Base-by-base conservation (phyloP, 1,284 basidiomycete genomes). In the Marasmius tenuissimus region DNA sequence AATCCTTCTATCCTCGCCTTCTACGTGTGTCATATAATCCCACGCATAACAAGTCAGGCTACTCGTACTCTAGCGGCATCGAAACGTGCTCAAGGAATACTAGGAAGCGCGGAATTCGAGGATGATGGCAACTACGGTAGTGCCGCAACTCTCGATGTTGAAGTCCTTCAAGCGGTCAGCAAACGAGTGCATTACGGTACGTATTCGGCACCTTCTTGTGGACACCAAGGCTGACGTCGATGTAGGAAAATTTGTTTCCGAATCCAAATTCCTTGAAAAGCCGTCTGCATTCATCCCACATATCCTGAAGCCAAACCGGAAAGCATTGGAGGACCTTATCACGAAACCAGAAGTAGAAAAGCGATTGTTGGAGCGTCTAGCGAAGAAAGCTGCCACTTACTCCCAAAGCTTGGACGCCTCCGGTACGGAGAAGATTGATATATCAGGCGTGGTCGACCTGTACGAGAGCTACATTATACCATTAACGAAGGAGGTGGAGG, bases 41-140 rank as follows among this genome's bases (percentile, higher is more conserved):
- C 95, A 2, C 85, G 88, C 62, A 94, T 97, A 69, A 92, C 94
- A 8, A 80, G 82, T 49, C 83, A 80, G 16, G 86, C 91, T 12
- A 91, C 91, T 0, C 73, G 86, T 40, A 71, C 78, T 20, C 78
- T 92, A 38, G 84, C 88, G 16, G 79, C 84, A 4, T 75, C 77
- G 60, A 91, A 89, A 69, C 86, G 87, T 38, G 82, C 85, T 1
- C 79, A 79, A 50, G 90, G 89, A n/a, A 85, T 91, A 67, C 71
- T 73, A 12, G 88, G 86, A 3, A 85, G 86, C 64, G 84, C 80
- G 52, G 88, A 89, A 70, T 84, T 81, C 70, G 87, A 92, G 68
- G 94, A 97, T 73, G 95, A 97, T 69, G 95, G 95, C n/a, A 98
- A 99, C 76, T 98, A 99, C 73, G 97, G 97, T 33, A 94, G 91